These are phyloP conservation scores for Laetiporus sulphureus DNA, from an alignment of 1,284 basidiomycete genomes.

Conservation along the genomic window DNA sequence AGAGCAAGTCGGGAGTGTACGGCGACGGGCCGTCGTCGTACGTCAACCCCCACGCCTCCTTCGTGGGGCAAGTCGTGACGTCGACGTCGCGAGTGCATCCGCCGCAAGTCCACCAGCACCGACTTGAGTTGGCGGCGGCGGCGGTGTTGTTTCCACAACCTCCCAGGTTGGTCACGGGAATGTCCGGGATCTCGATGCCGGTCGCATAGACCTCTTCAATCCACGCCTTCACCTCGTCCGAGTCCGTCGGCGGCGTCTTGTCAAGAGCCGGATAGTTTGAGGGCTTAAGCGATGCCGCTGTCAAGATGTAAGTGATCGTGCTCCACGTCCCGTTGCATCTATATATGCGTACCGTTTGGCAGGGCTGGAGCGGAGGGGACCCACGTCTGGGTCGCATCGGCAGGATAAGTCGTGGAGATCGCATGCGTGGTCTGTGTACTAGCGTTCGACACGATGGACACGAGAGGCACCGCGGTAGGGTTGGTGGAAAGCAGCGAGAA, in stretches of 20 bases:
- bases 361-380: slow-evolving; percentile 42
- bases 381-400: slow-evolving; percentile 38
- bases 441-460: slow-evolving; percentile 35
- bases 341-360: slow-evolving; percentile 37
- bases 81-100: slow-evolving; percentile 67
- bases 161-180: slow-evolving; percentile 42
- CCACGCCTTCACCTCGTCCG: slow-evolving; percentile 69
- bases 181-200: slow-evolving; percentile 49
- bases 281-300: slow-evolving; percentile 17
- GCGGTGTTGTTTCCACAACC: slow-evolving; percentile 59
- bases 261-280: slow-evolving; percentile 71
- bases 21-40: slow-evolving; percentile 78
- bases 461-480: slow-evolving; percentile 52
- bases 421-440: slow-evolving; percentile 31
- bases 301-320: too few species aligned
- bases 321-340: too few species aligned
- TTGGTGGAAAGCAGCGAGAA: slow-evolving; percentile 45
- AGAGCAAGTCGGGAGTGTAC: slow-evolving; percentile 69
- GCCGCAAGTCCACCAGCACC: slow-evolving; percentile 88
- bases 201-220: slow-evolving; percentile 51
- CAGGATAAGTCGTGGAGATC: slow-evolving; percentile 30
- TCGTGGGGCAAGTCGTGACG: slow-evolving; percentile 66
- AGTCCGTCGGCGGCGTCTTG: slow-evolving; percentile 59
- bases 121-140: slow-evolving; percentile 44
- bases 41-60: slow-evolving; percentile 65